Evolutionary conservation across 805 yeast genomes (phyloP).

Genomic region (Candida silvicultrix): DNA sequence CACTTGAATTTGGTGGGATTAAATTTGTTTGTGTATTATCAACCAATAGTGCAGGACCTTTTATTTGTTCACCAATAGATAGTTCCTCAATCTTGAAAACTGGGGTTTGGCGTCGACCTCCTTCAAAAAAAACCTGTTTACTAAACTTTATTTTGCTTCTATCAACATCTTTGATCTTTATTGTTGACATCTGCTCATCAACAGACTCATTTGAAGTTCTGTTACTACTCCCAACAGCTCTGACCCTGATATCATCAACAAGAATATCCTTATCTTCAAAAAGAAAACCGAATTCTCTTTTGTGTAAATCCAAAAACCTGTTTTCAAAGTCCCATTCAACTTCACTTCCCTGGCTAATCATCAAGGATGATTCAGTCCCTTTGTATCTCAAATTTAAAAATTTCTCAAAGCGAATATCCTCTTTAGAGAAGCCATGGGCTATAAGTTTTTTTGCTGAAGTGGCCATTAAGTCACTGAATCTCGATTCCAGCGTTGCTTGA

Average conservation of each 20-base stretch:
- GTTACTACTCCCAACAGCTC: conserved; percentile 62
- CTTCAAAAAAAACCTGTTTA: conserved; percentile 52
- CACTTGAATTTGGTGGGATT: conserved; percentile 55
- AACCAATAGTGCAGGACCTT: conserved; percentile 73
- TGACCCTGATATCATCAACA: conserved; percentile 68
- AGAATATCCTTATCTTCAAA: conserved; percentile 50
- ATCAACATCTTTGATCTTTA: conserved; percentile 21
- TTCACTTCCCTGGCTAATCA: conserved; percentile 39
- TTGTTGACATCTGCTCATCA: conserved; percentile 46
- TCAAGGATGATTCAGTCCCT: conserved; percentile 85
- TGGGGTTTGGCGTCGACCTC: conserved; percentile 42
- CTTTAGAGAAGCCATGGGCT: conserved; percentile 47
- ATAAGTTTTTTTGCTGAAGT: conserved; percentile 35
- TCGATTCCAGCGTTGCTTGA: conserved; percentile 29
- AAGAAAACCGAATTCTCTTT: conserved; percentile 68
- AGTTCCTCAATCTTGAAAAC: conserved; percentile 52
- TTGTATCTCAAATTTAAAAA: conserved; percentile 74
- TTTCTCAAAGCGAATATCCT: conserved; percentile 48
- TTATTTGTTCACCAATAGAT: conserved; percentile 41
- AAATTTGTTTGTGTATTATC: conserved; percentile 81
- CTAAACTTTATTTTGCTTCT: conserved; percentile 24
- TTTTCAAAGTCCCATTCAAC: conserved; percentile 29
- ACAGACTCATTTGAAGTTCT: conserved; percentile 34
- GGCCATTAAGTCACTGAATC: conserved; percentile 37
- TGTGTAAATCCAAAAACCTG: conserved; percentile 49